Evolutionary conservation across 352 stramenopile genomes (phyloP), one percentile per base, ranked within the genome.

Genomic region (Globisporangium megalacanthum): DNA sequence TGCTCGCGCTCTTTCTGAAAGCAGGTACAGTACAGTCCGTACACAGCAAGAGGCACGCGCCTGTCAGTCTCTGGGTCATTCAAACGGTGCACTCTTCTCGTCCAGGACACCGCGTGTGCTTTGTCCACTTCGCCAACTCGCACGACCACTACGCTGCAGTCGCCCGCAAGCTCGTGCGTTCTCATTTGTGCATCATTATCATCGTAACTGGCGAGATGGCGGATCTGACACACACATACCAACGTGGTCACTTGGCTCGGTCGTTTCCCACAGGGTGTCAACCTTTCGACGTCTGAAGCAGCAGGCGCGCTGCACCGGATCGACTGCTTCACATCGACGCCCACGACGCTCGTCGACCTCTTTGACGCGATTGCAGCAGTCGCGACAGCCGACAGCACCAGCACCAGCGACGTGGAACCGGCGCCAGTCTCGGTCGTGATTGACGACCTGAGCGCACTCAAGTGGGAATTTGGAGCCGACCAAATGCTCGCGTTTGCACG

Each of bases 1-100:
- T 92, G 29, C 39, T 79, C 25, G 68, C 79, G 58, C 70, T 89
- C 8, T 87, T 88, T 55, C 67, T 88, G 37, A 86, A 89, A 68
- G 77, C 77, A 48, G 74, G 76, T 83, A 54, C 25, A 29, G 25
- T 29, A 29, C 25, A 29, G 25, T 29, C 25, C 25, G 25, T 29
- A 29, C 25, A 29, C 25, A 29, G 25, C 25, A 29, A 29, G 25
- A 29, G 25, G 25, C 25, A 29, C 25, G 1, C 25, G 25, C 25
- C 1, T 29, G 25, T 29, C 25, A 29, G 25, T 29, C 25, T 29
- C 2, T 29, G 25, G 25, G 25, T 39, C 35, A 39, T 39, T 39
- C 25, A 29, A 29, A 29, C 25, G 20, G 59, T 57, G n/a, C 17
- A 14, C 6, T 48, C 36, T 36, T 8, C 14, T 31, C 17, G 19